Evolutionary conservation across 2,329 filamentous ascomycete genomes (phyloP), one percentile per base, ranked within the genome.

Genomic region (Monascus ruber): DNA sequence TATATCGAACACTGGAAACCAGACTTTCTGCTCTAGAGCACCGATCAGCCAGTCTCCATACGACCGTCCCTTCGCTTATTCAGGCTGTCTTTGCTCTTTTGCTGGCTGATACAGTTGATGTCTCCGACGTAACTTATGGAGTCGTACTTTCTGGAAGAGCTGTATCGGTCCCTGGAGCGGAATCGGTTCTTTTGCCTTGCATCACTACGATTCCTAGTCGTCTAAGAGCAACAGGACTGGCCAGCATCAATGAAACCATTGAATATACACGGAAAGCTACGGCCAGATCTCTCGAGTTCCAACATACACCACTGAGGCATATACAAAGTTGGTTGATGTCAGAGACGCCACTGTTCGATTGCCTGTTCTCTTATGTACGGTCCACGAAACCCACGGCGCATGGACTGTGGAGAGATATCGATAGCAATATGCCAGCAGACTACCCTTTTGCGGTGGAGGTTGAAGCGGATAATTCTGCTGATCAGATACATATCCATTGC

Each of bases 121-220:
- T 38, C 7, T 42, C 49, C 5, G 57, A 61, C 44, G 47, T 62
- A 6, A 56, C 55, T 1, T 60, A 60, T 32, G 59, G 59, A 4
- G 42, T 50, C 32, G 52, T 62, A 5, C 52, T 60, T 8, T 60
- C 57, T 4, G 59, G 59, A 31, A 49, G 59, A 26, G 50, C 55
- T 25, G 46, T 60, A 3, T 50, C 58, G 6, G 48, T 58, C 8
- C 41, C 53, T 8, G 54, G 54, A 3, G 50, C 56, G 5, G 52
- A 60, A 5, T 50, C 48, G 0, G 56, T 64, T 7, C 43, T 61
- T 5, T 46, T 57, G 10, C 60, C 61, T 7, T 62, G 59, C 35
- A 59, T 64, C 31, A 59, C 55, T 2, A 64, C 60, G 4, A 52
- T 64, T 17, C 60, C 61, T 2, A 53, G 51, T 25, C 55, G 59